Evolutionary conservation across 768 basidiomycete species (phyloP).

Genomic region (Mycena filopes): DNA sequence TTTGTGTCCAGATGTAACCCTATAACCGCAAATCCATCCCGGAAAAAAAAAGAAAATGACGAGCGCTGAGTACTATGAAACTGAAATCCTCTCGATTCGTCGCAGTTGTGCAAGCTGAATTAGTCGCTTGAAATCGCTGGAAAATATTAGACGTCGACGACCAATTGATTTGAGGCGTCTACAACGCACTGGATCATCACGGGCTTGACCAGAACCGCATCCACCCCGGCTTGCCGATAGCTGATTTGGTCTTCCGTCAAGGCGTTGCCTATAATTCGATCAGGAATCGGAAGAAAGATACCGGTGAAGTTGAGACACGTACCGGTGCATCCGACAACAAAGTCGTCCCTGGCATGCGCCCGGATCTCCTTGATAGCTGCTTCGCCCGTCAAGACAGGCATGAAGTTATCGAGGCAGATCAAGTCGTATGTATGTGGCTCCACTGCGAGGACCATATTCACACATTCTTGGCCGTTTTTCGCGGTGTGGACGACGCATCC

Average conservation of each 20-base stretch:
- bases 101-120: too few species aligned
- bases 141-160: too few species aligned
- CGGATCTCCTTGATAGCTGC: conserved; percentile 47
- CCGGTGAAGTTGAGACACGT: neutral
- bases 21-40: too few species aligned
- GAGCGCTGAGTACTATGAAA: too few species aligned
- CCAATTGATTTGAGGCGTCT: too few species aligned
- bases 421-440: conserved; percentile 42
- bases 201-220: conserved; percentile 37
- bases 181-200: conserved; percentile 34
- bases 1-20: too few species aligned
- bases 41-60: too few species aligned
- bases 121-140: too few species aligned
- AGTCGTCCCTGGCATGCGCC: conserved; percentile 43
- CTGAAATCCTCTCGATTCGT: too few species aligned
- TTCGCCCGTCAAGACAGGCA: conserved; percentile 47
- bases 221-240: conserved; percentile 38
- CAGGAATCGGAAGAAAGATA: neutral
- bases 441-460: conserved; percentile 44
- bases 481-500: conserved; percentile 51
- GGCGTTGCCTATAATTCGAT: conserved; percentile 25
- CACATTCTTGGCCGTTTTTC: conserved; percentile 49
- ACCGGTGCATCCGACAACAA: conserved; percentile 43
- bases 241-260: conserved; percentile 44
- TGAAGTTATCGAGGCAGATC: conserved; percentile 51